Evolutionary conservation across 2,329 filamentous ascomycete species (phyloP).

Genomic region (Calonectria montana): DNA sequence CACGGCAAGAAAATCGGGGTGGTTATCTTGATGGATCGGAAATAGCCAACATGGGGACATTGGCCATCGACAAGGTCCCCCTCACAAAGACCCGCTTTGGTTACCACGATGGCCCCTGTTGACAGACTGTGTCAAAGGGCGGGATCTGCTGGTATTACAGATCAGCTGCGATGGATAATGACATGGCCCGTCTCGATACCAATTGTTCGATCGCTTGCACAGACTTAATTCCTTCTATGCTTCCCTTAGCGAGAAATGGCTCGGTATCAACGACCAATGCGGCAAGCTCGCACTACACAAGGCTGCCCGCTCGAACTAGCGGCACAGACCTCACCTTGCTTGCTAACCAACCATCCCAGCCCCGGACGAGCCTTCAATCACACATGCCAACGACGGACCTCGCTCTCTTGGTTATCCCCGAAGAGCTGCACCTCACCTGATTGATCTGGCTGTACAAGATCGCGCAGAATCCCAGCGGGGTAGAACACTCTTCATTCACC

Average conservation of each 20-base stretch:
- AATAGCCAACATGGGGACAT: background rate
- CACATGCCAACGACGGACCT: background rate
- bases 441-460: background rate
- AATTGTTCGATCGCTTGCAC: background rate
- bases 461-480: background rate
- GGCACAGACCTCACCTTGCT: constrained; percentile 10
- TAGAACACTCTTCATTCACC: background rate
- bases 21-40: background rate
- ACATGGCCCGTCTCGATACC: background rate
- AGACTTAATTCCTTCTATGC: background rate
- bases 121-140: constrained; percentile 5
- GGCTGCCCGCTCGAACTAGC: constrained; percentile 5
- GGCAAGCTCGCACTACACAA: background rate
- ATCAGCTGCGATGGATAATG: background rate
- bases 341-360: background rate
- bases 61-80: background rate
- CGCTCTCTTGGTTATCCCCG: background rate
- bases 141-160: background rate
- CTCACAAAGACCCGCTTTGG: background rate
- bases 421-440: background rate
- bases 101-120: constrained; percentile 4
- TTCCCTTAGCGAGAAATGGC: background rate
- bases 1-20: background rate
- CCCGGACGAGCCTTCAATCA: background rate
- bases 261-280: background rate